Evolutionary conservation across 129 eudicot species (phyloP), one percentile per base, ranked within the genome.

Genomic region (Cynara cardunculus): DNA sequence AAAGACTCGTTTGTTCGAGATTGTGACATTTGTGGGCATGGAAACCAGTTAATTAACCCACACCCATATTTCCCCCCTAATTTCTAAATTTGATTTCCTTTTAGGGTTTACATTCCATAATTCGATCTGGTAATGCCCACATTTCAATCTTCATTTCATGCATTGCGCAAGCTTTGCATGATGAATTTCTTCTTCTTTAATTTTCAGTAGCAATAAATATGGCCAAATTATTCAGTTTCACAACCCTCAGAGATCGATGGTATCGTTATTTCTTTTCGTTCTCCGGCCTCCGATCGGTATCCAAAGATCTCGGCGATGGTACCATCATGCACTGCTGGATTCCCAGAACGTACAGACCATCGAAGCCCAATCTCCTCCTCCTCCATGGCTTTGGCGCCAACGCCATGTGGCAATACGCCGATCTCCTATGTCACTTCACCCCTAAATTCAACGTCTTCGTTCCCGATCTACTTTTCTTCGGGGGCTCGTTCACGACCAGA

Each of bases 381-480:
- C 72, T 91, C 8, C 98, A 93, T 34, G 97, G 96, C 0, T 90
- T 93, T 25, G 97, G 97, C 0, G 98, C 98, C 79, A 93, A 93
- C 26, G 92, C 98, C n/a, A 93, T 89, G 98, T 93, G 94, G 98
- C 98, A 93, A 82, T 93, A 86, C 68, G 90, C 87, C 1, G 92
- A 90, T n/a, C 78, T 87, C 2, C 81, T 90, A 16, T 78, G 76
- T 10, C 88, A 87, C 71, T 82, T 93, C 86, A 84, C 83, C 56
- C 87, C 92, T 24, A 86, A 84, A 53, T 91, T 85, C 87, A 87
- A 91, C 16, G 80, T 93, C 21, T 90, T 85, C 80, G 89, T 93
- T 12, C 97, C 96, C 0, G 97, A 92, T 25, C 87, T 92, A 0
- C 86, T 88, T 32, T 92, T 92, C 83, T 92, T 92, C 25, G 92